A percentile compares a stretch with the other conserved stretches of the same genome.
Conservation (phyloP, 345 rosid species). For the Gossypium arboreum region DNA sequence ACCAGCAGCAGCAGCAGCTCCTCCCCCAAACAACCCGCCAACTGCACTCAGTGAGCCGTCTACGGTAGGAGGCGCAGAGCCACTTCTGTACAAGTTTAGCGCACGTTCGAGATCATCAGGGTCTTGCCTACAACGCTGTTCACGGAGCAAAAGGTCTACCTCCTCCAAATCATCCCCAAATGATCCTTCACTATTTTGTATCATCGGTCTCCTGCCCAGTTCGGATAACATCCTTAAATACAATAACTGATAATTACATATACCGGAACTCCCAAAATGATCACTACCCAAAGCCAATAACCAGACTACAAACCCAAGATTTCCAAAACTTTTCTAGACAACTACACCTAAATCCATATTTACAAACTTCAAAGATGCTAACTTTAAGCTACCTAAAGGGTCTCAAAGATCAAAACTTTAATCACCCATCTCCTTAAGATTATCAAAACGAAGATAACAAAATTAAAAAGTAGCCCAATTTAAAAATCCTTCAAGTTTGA, state of each 20-base stretch:
- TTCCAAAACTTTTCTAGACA: conserved; percentile 25
- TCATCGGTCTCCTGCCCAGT: conserved; percentile 57
- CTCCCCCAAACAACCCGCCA: conserved; percentile 55
- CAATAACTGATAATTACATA: conserved; percentile 11
- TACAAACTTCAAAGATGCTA: conserved; percentile 27
- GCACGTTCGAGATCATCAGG: conserved; percentile 57
- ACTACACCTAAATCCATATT: conserved; percentile 23
- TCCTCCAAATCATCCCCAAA: conserved; percentile 79
- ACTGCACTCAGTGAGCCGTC: conserved; percentile 59
- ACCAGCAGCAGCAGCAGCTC: conserved; percentile 18
- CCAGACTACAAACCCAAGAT: conserved; percentile 22
- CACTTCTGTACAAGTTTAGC: conserved; percentile 65
- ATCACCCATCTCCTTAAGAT: conserved; percentile 10
- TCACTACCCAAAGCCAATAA: conserved; percentile 23
- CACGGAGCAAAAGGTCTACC: conserved; percentile 50
- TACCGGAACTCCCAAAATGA: conserved; percentile 1
- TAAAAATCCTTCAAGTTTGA: neutral
- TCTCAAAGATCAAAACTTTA: conserved; percentile 45
- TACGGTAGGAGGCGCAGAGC: conserved; percentile 78
- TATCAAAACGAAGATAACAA: conserved; percentile 13
- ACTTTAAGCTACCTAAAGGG: conserved; percentile 24
- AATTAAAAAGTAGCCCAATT: conserved; percentile 4
- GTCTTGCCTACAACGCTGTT: conserved; percentile 48
- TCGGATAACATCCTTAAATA: conserved; percentile 53
- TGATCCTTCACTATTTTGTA: conserved; percentile 60